Conservation (phyloP, 148 eudicot species). For the Heliamphora exappendiculata region DNA sequence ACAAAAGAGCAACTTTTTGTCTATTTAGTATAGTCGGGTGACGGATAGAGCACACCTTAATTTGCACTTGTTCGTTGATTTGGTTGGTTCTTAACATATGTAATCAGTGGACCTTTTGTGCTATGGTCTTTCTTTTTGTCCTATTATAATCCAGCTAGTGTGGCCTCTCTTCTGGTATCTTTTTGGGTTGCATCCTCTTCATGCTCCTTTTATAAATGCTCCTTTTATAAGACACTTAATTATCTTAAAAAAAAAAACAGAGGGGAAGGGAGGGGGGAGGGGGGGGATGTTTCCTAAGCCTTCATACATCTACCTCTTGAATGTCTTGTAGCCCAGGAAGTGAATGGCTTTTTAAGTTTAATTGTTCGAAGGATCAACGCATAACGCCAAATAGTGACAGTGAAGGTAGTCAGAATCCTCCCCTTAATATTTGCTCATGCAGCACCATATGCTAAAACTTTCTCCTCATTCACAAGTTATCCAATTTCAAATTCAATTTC, state of each 20-base stretch:
- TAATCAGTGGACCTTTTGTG: no score
- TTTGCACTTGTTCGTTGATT: no score
- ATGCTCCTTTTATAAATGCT: no score
- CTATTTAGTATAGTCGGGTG: no score
- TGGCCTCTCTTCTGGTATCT: no score
- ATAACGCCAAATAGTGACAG: background rate
- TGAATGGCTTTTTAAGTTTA: background rate
- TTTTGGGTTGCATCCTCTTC: background rate
- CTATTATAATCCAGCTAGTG: no score
- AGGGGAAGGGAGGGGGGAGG: no score
- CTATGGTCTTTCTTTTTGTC: no score
- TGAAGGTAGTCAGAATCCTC: background rate
- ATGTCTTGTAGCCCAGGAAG: background rate
- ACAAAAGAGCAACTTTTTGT: no score
- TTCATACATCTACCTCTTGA: background rate
- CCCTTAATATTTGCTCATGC: background rate
- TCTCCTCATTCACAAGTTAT: background rate
- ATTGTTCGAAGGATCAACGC: background rate
- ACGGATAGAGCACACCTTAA: no score
- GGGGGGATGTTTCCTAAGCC: background rate
- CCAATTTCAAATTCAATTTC: background rate
- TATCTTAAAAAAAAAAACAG: background rate
- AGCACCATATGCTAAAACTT: background rate
- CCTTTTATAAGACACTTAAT: no score
- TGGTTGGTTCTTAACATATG: no score